These are phyloP conservation scores for Candida hungchunana DNA, from an alignment of 805 yeast species.

Conservation along the genomic window DNA sequence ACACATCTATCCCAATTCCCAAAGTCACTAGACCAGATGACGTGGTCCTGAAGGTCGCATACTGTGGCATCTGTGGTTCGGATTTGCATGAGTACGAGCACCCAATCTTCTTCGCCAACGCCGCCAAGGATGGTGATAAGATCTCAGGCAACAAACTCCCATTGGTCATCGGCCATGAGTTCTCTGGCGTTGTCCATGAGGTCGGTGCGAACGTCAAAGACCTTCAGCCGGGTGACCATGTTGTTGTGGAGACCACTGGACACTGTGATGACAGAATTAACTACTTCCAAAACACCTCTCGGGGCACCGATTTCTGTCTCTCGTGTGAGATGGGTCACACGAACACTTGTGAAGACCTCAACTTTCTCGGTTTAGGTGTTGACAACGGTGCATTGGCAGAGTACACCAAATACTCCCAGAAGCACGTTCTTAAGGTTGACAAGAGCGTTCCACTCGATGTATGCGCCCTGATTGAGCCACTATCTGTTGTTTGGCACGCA, in stretches of 20 bases:
- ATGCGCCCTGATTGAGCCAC: slow-evolving; percentile 55
- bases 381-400: slow-evolving; percentile 46
- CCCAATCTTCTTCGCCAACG: slow-evolving; percentile 59
- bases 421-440: slow-evolving; percentile 37
- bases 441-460: slow-evolving; percentile 43
- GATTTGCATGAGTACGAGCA: slow-evolving; percentile 57
- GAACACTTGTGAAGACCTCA: slow-evolving; percentile 41
- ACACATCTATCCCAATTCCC: slow-evolving; percentile 33
- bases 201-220: slow-evolving; percentile 46
- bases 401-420: slow-evolving; percentile 35
- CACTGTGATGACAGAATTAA: slow-evolving; percentile 36
- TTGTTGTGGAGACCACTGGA: slow-evolving; percentile 49
- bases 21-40: slow-evolving; percentile 34
- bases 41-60: slow-evolving; percentile 39
- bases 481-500: slow-evolving; percentile 61
- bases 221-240: slow-evolving; percentile 50
- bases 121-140: slow-evolving; percentile 30
- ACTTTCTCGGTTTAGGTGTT: slow-evolving; percentile 47
- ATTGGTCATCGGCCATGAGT: slow-evolving; percentile 57
- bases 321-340: slow-evolving; percentile 41
- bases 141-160: slow-evolving; percentile 40
- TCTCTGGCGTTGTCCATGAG: slow-evolving; percentile 54
- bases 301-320: too few species aligned
- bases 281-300: too few species aligned
- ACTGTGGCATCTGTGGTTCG: slow-evolving; percentile 57